Percentiles rank a stretch among this genome's conserved stretches.
Conservation (phyloP, 2,329 filamentous ascomycete genomes). For the Amylocarpus encephaloides region DNA sequence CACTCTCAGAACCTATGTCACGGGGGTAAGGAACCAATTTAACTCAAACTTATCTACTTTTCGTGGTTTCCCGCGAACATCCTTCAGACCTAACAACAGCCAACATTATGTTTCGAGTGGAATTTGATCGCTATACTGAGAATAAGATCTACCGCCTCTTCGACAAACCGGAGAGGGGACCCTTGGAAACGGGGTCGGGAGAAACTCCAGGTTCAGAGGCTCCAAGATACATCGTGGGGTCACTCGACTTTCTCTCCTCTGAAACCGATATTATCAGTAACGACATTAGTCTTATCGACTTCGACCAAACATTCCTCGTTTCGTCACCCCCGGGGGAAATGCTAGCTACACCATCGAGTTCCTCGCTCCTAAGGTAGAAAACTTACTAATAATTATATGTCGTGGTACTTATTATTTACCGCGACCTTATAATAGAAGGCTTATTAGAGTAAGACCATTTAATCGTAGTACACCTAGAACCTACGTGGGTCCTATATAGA, state of each 20-base stretch:
- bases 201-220: constrained; percentile 13
- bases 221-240: constrained; percentile 23
- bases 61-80: too few relatives aligned
- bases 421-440: too few relatives aligned
- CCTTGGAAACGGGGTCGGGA: constrained; percentile 5
- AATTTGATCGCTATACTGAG: constrained; percentile 7
- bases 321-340: too few relatives aligned
- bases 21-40: constrained; percentile 25
- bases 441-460: too few relatives aligned
- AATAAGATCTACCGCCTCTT: constrained; percentile 6
- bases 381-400: too few relatives aligned
- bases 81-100: constrained; percentile 19
- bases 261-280: too few relatives aligned
- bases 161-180: constrained; percentile 4
- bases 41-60: too few relatives aligned
- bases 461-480: too few relatives aligned
- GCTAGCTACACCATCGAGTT: constrained; percentile 22
- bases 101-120: constrained; percentile 17
- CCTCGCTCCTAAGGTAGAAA: constrained; percentile 24
- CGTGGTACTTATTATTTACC: too few relatives aligned
- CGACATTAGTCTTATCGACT: too few relatives aligned
- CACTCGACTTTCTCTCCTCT: constrained; percentile 20
- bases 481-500: too few relatives aligned
- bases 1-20: constrained; percentile 25
- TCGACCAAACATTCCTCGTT: too few relatives aligned